Base-by-base conservation (phyloP, 2,329 filamentous ascomycete species). In the Diaporthe citrichinensis region DNA sequence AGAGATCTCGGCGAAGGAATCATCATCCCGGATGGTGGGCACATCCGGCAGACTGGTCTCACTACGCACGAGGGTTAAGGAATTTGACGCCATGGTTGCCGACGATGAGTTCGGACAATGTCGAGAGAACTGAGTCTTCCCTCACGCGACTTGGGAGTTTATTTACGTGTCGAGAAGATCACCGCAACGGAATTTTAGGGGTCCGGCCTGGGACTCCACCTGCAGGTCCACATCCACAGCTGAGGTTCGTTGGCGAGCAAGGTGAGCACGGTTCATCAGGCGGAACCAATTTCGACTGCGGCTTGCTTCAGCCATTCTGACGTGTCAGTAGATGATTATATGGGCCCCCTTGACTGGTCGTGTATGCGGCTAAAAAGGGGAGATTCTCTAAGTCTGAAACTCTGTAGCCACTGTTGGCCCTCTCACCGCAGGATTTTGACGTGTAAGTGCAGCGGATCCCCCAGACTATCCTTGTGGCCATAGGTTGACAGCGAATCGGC, bases 191-290 rank as follows among this genome's bases (percentile, higher is more conserved):
- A 73, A 55, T 73, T 73, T 73, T 73, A 65, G 57, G 71, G 57
- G 71, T 72, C 57, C 71, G 44, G 51, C 51, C 36, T 46, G 25
- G 17, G 58, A 53, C 71, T 53, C 71, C 71, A 73, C 71, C 71
- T 7, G 58, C 23, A 65, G 71, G 51, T 65, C 71, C 71, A 73
- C 71, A 73, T 73, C 57, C 68, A 55, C 71, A 73, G 34, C 17
- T 49, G 46, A 51, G 58, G 49, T 73, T 61, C 59, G 71, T 73
- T 73, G 71, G 71, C 71, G 44, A 62, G 36, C 71, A 62, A 53
- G 71, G 71, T 73, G 71, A 73, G 71, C 71, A 73, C 71, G 71
- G 71, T 49, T 72, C 58, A 73, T 65, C 71, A 73, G n/a, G 58
- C 58, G 58, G 41, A 55, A 31, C 59, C 58, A 61, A 53, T 65